These are phyloP conservation scores for Phoma sp. DNA, from an alignment of 2,329 filamentous ascomycete genomes.

Conservation along the genomic window DNA sequence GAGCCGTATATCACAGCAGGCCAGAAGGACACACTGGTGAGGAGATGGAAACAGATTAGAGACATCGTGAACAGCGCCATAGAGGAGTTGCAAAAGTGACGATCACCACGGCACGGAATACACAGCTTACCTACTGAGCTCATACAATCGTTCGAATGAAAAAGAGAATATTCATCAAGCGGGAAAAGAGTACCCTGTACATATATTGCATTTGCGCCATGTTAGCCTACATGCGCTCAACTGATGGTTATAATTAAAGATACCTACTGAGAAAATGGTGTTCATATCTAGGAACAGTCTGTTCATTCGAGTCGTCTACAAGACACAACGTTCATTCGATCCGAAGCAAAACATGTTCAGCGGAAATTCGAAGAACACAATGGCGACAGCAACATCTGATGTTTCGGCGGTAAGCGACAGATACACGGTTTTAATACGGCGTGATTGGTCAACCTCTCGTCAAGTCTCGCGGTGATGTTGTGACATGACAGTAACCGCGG, in stretches of 20 bases:
- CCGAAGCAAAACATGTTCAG: no score
- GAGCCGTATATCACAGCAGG: constrained; percentile 7
- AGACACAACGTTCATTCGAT: no score
- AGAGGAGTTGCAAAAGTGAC: constrained; percentile 13
- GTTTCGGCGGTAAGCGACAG: background rate
- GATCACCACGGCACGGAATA: background rate
- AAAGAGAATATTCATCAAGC: no score
- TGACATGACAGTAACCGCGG: constrained; percentile 9
- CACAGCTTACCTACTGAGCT: no score
- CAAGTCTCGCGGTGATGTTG: constrained; percentile 1
- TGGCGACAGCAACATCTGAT: background rate
- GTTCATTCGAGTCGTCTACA: no score
- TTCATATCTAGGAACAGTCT: no score
- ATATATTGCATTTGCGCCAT: no score
- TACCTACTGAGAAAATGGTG: no score
- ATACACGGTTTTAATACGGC: background rate
- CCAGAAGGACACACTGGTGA: constrained; percentile 34
- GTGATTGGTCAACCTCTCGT: background rate
- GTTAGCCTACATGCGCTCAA: no score
- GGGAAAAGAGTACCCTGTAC: no score
- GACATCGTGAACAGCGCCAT: constrained; percentile 28
- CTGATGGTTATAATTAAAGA: no score
- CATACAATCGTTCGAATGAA: background rate
- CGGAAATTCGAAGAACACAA: no score
- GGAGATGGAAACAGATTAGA: constrained; percentile 49